A percentile compares a stretch with the other conserved stretches of the same genome.
Evolutionary conservation across 139 green algal species (phyloP).

Genomic region (Raphidocelis subcapitata): DNA sequence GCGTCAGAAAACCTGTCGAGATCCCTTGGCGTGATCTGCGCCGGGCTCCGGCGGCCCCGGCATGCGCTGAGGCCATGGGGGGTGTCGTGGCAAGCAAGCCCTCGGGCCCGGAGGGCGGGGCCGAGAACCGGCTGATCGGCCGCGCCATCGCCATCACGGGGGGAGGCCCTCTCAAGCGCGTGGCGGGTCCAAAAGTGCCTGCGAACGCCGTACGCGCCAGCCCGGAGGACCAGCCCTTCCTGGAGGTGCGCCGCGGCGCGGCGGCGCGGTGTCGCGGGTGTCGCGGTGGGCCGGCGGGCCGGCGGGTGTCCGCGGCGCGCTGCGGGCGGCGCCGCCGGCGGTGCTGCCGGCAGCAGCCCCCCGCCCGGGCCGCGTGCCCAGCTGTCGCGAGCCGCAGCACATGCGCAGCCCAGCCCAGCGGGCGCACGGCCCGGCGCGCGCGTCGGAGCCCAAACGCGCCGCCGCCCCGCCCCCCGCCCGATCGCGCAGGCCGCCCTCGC

Average conservation of each 20-base stretch:
- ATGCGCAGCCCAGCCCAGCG: no score
- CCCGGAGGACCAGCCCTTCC: slow-evolving; percentile 62
- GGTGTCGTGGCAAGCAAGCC: no score
- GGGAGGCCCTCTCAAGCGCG: slow-evolving; percentile 39
- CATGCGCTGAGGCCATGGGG: no score
- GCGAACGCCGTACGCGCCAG: slow-evolving; percentile 36
- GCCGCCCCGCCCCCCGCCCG: no score
- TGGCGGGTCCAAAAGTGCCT: slow-evolving; percentile 43
- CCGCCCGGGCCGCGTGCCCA: not conserved
- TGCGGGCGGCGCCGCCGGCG: not conserved
- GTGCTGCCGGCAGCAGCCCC: not conserved
- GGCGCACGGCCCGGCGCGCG: no score
- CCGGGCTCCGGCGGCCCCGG: no score
- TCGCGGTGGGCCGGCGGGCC: not conserved
- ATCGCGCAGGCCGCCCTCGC: slow-evolving; percentile 62
- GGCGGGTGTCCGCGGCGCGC: not conserved
- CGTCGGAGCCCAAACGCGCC: no score
- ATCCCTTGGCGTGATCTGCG: no score
- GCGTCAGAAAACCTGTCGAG: no score
- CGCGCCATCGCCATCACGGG: slow-evolving; percentile 66
- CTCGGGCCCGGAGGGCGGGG: not conserved
- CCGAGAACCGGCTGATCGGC: slow-evolving; percentile 15
- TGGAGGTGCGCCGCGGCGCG: slow-evolving; percentile 56
- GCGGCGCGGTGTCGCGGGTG: not conserved
- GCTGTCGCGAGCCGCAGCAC: not conserved